A percentile compares a stretch with the other conserved stretches of the same genome.
phyloP scores from a whole-genome alignment of 805 yeast genomes.

The Wickerhamiella allomyrinae region DNA sequence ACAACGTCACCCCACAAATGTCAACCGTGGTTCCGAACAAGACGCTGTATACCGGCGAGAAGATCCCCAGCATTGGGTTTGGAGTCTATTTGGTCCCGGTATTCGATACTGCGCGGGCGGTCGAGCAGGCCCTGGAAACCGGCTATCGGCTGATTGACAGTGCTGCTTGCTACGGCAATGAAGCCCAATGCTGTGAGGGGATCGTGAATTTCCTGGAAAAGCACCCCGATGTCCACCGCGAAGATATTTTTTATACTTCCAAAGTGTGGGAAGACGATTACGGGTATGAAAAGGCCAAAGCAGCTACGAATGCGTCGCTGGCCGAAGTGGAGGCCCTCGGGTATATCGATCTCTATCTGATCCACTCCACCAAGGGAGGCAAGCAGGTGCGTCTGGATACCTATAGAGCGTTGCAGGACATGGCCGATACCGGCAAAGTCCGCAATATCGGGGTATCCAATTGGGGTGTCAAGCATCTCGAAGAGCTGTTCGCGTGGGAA shows the following conservation, averaged over 20 bases:
- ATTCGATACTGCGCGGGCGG: conserved; percentile 23
- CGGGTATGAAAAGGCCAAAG: conserved; percentile 37
- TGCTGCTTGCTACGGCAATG: conserved; percentile 53
- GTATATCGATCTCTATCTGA: conserved; percentile 56
- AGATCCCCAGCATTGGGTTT: conserved; percentile 17
- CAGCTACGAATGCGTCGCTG: conserved; percentile 44
- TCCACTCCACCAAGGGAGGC: conserved; percentile 37
- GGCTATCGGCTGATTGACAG: conserved; percentile 66
- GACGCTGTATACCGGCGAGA: not conserved
- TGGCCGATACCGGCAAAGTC: conserved; percentile 35
- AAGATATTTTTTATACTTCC: conserved; percentile 39
- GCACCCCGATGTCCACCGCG: conserved; percentile 34
- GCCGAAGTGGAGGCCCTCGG: conserved; percentile 36
- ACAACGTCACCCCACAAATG: too few relatives aligned
- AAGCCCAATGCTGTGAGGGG: conserved; percentile 33
- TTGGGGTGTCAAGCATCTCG: conserved; percentile 41
- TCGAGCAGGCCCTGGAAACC: conserved; percentile 40
- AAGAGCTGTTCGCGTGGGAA: conserved; percentile 28
- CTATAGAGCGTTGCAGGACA: conserved; percentile 26
- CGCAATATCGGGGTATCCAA: conserved; percentile 50
- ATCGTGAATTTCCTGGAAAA: conserved; percentile 8
- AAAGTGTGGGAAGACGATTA: conserved; percentile 56
- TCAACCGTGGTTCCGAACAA: not conserved
- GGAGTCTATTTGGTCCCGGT: conserved; percentile 17
- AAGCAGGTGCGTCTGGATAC: conserved; percentile 30